These are phyloP conservation scores for Aspergillus sclerotialis DNA, from an alignment of 2,329 filamentous ascomycete genomes.

Conservation along the genomic window DNA sequence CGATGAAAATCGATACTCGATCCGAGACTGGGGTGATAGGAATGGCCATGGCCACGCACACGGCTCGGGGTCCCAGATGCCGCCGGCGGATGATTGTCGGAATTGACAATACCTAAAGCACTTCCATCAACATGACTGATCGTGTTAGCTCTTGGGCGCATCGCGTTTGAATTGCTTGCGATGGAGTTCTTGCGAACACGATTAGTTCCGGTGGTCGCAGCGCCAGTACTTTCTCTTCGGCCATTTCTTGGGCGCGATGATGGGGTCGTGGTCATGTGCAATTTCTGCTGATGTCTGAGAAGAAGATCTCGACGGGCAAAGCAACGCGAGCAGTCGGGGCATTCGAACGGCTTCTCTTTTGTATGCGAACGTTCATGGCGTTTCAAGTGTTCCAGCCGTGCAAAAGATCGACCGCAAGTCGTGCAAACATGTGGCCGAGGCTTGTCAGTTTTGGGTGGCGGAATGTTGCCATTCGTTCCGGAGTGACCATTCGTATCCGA, in stretches of 20 bases:
- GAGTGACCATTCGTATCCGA: constrained; percentile 20
- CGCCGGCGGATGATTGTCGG: constrained; percentile 15
- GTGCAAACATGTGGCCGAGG: constrained; percentile 88
- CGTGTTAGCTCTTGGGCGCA: constrained; percentile 89
- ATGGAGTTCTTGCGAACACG: constrained; percentile 90
- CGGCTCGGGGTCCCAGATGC: constrained; percentile 10
- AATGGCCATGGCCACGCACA: constrained; percentile 41
- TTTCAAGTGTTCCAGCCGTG: constrained; percentile 91
- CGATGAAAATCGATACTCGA: constrained; percentile 55
- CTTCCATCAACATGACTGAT: constrained; percentile 85
- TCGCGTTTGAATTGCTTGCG: constrained; percentile 53
- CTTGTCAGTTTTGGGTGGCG: constrained; percentile 93
- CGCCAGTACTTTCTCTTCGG: constrained; percentile 78
- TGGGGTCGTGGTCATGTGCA: constrained; percentile 86
- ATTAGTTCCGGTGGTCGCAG: constrained; percentile 56
- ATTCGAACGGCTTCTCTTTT: constrained; percentile 98
- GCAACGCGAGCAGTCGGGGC: constrained; percentile 86
- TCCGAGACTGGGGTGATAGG: constrained; percentile 65
- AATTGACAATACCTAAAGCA: constrained; percentile 58
- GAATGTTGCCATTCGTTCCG: constrained; percentile 34
- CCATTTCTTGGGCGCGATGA: constrained; percentile 75
- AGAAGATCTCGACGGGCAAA: constrained; percentile 91
- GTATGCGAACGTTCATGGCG: constrained; percentile 96
- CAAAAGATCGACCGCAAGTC: constrained; percentile 88
- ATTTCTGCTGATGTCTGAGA: constrained; percentile 93